Evolutionary conservation across 106 monocot genomes (phyloP).

Genomic region (Dendrobium officinale): DNA sequence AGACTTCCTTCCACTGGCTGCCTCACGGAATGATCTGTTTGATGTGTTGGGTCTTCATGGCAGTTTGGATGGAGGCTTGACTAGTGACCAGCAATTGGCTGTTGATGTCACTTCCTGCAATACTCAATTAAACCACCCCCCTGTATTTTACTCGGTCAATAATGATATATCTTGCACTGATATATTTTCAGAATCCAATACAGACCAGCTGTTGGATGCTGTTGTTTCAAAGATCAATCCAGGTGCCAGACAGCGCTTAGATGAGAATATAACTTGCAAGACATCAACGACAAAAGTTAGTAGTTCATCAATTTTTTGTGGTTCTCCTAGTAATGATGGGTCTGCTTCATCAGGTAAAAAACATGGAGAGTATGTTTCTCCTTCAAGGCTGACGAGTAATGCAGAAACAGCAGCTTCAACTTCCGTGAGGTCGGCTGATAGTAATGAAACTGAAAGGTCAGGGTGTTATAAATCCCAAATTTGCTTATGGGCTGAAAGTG

Average conservation of each 20-base stretch:
- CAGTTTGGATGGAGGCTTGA: constrained; percentile 14
- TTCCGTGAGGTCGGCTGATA: constrained; percentile 27
- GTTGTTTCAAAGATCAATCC: constrained; percentile 7
- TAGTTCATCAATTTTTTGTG: neutral
- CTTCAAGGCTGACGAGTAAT: constrained; percentile 15
- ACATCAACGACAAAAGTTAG: neutral
- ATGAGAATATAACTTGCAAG: constrained; percentile 4
- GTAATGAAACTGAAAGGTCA: constrained; percentile 22
- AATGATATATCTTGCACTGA: constrained; percentile 27
- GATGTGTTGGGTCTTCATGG: constrained; percentile 43
- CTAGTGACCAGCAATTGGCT: constrained; percentile 13
- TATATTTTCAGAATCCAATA: constrained; percentile 30
- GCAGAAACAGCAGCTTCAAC: constrained; percentile 20
- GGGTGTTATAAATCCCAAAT: constrained; percentile 55
- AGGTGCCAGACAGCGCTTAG: neutral
- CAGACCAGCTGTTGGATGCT: constrained; percentile 42
- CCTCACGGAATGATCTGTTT: constrained; percentile 51
- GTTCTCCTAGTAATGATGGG: constrained; percentile 7
- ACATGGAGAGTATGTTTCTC: constrained; percentile 1
- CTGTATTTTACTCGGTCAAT: constrained; percentile 22
- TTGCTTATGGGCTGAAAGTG: constrained; percentile 58
- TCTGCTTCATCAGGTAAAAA: constrained; percentile 8
- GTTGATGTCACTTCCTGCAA: constrained; percentile 21
- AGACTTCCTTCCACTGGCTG: constrained; percentile 1
- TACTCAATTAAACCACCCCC: constrained; percentile 15